Base-by-base conservation (phyloP, 2,329 filamentous ascomycete genomes). In the Aureobasidium melanogenum region DNA sequence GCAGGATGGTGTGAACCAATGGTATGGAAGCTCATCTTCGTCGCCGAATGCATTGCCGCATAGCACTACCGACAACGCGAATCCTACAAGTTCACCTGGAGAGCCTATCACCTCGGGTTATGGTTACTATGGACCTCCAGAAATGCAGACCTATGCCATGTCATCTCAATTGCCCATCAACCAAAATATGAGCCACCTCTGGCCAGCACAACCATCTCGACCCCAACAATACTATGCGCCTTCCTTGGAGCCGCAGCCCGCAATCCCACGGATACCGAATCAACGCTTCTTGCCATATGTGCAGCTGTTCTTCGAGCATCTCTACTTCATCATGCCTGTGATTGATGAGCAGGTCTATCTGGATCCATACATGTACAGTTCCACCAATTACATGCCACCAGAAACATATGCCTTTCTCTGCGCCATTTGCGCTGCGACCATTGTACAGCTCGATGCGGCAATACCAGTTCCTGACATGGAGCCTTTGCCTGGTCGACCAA, bases 311-410 rank as follows among this genome's bases (percentile, higher is more conserved):
- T 73, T 72, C 61, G 63, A 64, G 9, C 70, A 73, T 63, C 72
- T 73, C 67, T 73, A 70, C 43, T 65, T 67, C 0, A 72, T 72
- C 52, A 73, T 73, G 71, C 71, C 71, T 14, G 64, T 73, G 10
- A 65, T 73, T n/a, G 70, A 72, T 36, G 64, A 65, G 4, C 66
- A 64, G 15, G 56, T 69, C 19, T 73, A 69, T 60, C 62, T 72
- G 43, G 66, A 71, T 44, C 67, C 69, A 0, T 54, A 43, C 9
- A 41, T 71, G 6, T 72, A 71, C 64, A 46, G 48, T 36, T 61
- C 67, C n/a, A 54, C 61, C 26, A 63, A 46, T 44, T 50, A 52
- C n/a, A 62, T 71, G 60, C 66, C 63, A 19, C 62, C 68, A 7
- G 71, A 70, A 24, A 63, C 68, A 38, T 73, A 73, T 58, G 66